A percentile compares a stretch with the other conserved stretches of the same genome.
phyloP scores from a whole-genome alignment of 257 asterid genomes.

The Solanum ossicruentum region DNA sequence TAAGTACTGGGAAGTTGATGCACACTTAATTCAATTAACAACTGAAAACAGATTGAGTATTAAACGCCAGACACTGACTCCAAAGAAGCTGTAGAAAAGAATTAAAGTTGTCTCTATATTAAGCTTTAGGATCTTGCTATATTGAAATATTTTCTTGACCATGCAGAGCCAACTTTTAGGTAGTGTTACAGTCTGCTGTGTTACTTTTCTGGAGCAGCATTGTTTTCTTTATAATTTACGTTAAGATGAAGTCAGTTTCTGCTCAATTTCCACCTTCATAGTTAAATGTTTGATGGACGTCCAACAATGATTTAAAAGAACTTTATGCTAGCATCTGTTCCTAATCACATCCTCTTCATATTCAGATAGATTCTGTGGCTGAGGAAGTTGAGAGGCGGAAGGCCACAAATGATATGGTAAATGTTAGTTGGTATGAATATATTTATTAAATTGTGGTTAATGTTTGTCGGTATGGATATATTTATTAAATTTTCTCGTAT shows the following conservation, averaged over 20 bases:
- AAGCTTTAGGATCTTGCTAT: background rate
- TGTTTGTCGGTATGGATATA: background rate
- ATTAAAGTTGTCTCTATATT: background rate
- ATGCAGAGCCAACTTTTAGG: background rate
- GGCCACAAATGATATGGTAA: constrained; percentile 64
- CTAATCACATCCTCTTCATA: background rate
- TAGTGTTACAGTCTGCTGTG: background rate
- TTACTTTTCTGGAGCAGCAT: background rate
- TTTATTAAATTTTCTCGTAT: background rate
- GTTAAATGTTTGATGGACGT: background rate
- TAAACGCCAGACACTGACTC: background rate
- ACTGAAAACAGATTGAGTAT: background rate
- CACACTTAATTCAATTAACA: background rate
- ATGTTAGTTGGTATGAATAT: background rate
- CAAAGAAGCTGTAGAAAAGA: background rate
- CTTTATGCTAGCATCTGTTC: background rate
- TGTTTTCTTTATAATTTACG: background rate
- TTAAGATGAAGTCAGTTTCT: background rate
- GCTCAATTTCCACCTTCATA: background rate
- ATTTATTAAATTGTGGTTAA: background rate
- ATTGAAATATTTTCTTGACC: background rate
- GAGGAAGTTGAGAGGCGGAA: constrained; percentile 77
- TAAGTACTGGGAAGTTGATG: background rate
- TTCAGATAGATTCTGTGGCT: constrained; percentile 83
- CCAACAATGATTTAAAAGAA: background rate